Evolutionary conservation across 2,329 filamentous ascomycete genomes (phyloP), one percentile per base, ranked within the genome.

Genomic region (Pyrenochaeta sp.): DNA sequence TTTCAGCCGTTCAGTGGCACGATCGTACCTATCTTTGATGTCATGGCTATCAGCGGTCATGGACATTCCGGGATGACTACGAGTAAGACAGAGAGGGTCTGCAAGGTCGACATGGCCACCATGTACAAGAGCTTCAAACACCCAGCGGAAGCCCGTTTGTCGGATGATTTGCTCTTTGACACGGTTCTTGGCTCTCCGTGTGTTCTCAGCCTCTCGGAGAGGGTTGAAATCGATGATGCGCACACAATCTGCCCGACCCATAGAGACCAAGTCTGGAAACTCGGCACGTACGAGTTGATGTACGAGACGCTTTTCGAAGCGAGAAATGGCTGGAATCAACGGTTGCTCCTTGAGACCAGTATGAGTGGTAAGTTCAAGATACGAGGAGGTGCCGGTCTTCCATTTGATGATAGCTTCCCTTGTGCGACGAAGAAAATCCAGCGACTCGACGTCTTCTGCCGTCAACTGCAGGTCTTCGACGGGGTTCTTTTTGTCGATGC

Each of bases 251-350:
- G 70, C 70, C 45, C 75, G 76, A 33, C 73, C 72, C 17, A 81
- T 61, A n/a, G 77, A 75, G 10, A 78, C 71, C 10, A 81, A 68
- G 7, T 78, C 66, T 1, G 81, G 80, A 42, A 80, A 90, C 59
- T 90, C 87, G 12, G 81, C 81, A 11, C 85, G 80, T n/a, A 90
- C 80, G 11, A 89, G 77, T 61, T 90, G 87, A 65, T 90, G 85
- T 0, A 90, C 81, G 5, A 90, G 77, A 30, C 85, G 80, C 68
- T 87, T 85, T 67, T 90, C 87, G 61, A 84, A 89, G 0, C 81
- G 64, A 14, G 58, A 70, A 12, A 77, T 73, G 15, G 51, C 56
- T 15, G 52, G 56, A 1, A 56, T 32, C 2, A 23, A 10, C 2
- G 69, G 63, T 30, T 55, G 52, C 2, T 56, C 49, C 20, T 56